Percentiles rank a stretch among this genome's conserved stretches.
phyloP scores from a whole-genome alignment of 768 basidiomycete species.

The Rhodotorula diobovata region DNA sequence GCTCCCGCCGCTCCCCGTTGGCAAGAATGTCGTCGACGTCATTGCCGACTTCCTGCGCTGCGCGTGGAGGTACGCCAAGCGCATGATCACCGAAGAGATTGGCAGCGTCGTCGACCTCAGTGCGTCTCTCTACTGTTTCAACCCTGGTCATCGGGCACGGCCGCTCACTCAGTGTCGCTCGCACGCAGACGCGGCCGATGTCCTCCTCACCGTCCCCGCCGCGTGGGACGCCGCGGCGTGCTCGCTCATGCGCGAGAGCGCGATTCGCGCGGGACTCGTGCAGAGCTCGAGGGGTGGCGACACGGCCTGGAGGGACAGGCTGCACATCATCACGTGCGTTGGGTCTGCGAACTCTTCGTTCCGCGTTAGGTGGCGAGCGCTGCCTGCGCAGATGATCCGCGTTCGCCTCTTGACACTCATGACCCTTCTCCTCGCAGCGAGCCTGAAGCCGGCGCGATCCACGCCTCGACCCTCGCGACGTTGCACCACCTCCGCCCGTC shows the following conservation, averaged over 20 bases:
- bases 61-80: conserved; percentile 80
- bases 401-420: not conserved
- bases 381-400: too few relatives aligned
- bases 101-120: conserved; percentile 78
- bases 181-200: conserved; percentile 66
- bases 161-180: conserved; percentile 46
- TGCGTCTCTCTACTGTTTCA: not conserved
- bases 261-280: conserved; percentile 73
- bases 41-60: conserved; percentile 77
- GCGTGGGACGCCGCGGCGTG: conserved; percentile 89
- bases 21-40: conserved; percentile 71
- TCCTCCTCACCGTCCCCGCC: conserved; percentile 80
- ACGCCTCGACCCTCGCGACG: conserved; percentile 74
- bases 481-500: conserved; percentile 71
- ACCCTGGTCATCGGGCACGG: conserved; percentile 41
- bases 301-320: conserved; percentile 68
- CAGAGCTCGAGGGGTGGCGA: conserved; percentile 67
- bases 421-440: conserved; percentile 48
- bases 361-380: conserved; percentile 29
- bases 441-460: conserved; percentile 83
- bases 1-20: conserved; percentile 70
- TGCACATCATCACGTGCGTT: conserved; percentile 71
- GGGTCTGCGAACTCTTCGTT: too few relatives aligned
- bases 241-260: conserved; percentile 77
- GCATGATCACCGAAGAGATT: conserved; percentile 79